Evolutionary conservation across 306 rosid species (phyloP), one percentile per base, ranked within the genome.

Genomic region (Lupinus albus): DNA sequence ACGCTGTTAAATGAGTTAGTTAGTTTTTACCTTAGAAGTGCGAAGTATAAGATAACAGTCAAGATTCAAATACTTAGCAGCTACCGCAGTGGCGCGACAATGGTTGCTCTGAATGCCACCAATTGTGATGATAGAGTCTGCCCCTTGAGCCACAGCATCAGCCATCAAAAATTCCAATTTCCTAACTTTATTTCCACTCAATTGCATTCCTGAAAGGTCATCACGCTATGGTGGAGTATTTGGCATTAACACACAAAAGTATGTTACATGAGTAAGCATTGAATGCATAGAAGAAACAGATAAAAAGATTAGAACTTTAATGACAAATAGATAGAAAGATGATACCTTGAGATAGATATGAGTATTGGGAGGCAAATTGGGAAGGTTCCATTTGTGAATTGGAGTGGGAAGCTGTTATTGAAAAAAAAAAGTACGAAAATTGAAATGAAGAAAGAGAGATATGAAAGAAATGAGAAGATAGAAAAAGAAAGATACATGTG

Each of bases 71-170:
- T 93, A 93, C 79, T 83, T 86, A 1, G 99, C 96, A 36, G 97
- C 97, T 17, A 93, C 99, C 4, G 97, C 97, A 65, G 97, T 93
- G 46, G 99, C 96, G 5, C 99, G 94, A 57, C 97, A 93, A 51
- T 93, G 99, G 73, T 93, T 93, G 84, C 98, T 93, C 72, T 93
- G 98, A 70, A 93, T 89, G 71, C 96, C 97, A 58, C 97, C 98
- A 5, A 89, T 74, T 0, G 97, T 88, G 50, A 93, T 69, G 38
- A 93, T 55, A 59, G 91, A 89, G 45, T 93, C 98, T 4, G 97
- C 96, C 28, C 91, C 91, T 71, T 84, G 84, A 0, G 78, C 81
- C 64, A 89, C 75, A 1, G 96, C 98, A 71, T 89, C 98, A 5
- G 96, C 98, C 88, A 93, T 49, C 77, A 89, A 80, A 82, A 93